phyloP scores from a whole-genome alignment of 2,329 filamentous ascomycete species.

The Aquanectria penicillioides region DNA sequence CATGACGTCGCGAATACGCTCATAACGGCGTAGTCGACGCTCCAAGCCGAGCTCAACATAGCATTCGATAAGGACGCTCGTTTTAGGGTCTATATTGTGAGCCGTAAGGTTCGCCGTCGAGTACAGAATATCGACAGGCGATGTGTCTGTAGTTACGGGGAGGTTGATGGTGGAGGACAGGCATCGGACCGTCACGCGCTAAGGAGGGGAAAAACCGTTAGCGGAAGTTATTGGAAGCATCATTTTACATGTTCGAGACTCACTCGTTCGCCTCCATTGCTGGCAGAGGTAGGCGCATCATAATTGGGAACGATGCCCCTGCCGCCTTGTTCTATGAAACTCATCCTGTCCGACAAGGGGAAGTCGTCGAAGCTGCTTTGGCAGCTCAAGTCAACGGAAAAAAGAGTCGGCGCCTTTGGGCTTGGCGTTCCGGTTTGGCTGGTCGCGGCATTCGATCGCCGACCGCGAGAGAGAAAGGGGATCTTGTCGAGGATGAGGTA shows the following conservation, averaged over 20 bases:
- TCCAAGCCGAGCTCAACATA: constrained; percentile 82
- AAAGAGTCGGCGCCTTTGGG: constrained; percentile 47
- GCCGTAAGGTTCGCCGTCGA: constrained; percentile 72
- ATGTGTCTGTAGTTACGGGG: constrained; percentile 80
- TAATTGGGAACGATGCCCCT: constrained; percentile 61
- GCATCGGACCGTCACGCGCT: constrained; percentile 79
- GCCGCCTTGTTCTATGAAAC: constrained; percentile 56
- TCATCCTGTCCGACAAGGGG: constrained; percentile 44
- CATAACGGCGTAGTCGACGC: constrained; percentile 84
- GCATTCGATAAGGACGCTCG: constrained; percentile 79
- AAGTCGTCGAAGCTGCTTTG: constrained; percentile 46
- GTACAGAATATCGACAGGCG: constrained; percentile 76
- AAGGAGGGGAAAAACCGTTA: constrained; percentile 26
- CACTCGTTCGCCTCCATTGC: constrained; percentile 82
- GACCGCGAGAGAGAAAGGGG: constrained; percentile 54
- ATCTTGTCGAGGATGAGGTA: constrained; percentile 60
- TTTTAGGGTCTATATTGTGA: constrained; percentile 70
- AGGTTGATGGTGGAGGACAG: constrained; percentile 75
- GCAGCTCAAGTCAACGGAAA: constrained; percentile 48
- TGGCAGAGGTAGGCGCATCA: constrained; percentile 83
- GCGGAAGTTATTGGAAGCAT: constrained; percentile 1
- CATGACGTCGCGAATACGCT: constrained; percentile 86
- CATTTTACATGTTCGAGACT: constrained; percentile 46
- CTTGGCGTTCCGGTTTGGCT: constrained; percentile 48
- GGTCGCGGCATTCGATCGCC: constrained; percentile 49